Base-by-base conservation (phyloP, 2,329 filamentous ascomycete species). In the Pestalotiopsis sp. region DNA sequence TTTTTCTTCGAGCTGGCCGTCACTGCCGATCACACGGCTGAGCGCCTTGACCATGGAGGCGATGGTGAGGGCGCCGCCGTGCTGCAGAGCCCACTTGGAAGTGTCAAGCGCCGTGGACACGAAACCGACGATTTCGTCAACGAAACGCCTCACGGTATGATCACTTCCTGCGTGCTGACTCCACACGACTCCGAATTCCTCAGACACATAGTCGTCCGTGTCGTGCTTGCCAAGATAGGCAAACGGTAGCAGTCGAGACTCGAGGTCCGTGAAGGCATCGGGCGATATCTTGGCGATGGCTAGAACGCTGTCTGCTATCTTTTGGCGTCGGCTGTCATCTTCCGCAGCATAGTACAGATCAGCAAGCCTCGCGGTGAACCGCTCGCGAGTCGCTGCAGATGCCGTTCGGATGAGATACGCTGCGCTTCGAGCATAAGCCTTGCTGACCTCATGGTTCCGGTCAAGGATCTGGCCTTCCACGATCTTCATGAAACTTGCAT, bases 371-470 rank as follows among this genome's bases (percentile, higher is more conserved):
- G 82, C 77, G 45, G 85, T 86, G 70, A 90, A 89, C 5, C 82
- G 80, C 52, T 85, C 78, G 62, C 86, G 85, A 12, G 83, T 79
- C 11, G 84, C 79, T 13, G 87, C 81, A 11, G 84, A 82, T 0
- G 84, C 86, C 2, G 86, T 81, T 38, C 90, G 89, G 73, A 96
- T 87, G 67, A 98, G 85, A 77, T 98, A 98, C 0, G 95, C 96
- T 25, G 94, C 89, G 3, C 95, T 91, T 66, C 90, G 91, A 23
- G 95, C 95, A 78, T 98, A 99, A 2, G 93, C 93, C 70, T 93
- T 92, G 76, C 92, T 95, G 68, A 98, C 95, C 20, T 97, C 96
- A 74, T 98, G 94, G 76, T 99, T 99, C 71, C 92, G 91, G 78
- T 99, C 96, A 64, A 97, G 87, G 1, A 95, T 89, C 68, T 95